phyloP scores from a whole-genome alignment of 495 filamentous ascomycete genomes.

The Penicillium desertorum region DNA sequence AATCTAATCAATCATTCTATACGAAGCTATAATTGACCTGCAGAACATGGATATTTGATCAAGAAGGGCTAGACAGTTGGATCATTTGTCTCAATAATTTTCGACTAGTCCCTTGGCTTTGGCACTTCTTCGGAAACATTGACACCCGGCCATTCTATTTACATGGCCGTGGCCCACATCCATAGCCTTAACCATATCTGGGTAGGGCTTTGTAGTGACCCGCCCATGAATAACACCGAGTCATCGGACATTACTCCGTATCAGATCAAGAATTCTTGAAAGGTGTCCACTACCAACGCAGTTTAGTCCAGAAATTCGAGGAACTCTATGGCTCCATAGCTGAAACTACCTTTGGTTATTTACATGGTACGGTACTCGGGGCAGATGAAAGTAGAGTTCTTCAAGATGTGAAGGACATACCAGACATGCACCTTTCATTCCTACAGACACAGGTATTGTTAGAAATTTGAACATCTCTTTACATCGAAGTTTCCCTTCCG shows the following conservation, averaged over 20 bases:
- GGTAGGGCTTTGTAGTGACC: no score
- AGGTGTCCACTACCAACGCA: neutral
- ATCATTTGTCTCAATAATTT: neutral
- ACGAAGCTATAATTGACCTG: neutral
- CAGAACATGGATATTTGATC: neutral
- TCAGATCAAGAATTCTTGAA: neutral
- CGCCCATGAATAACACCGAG: no score
- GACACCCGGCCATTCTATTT: neutral
- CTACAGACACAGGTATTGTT: no score
- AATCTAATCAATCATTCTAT: neutral
- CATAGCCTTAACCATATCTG: neutral
- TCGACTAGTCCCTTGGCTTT: neutral
- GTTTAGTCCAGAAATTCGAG: neutral
- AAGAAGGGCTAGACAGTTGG: neutral
- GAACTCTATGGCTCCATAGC: neutral
- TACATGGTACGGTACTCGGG: neutral
- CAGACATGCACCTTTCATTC: no score
- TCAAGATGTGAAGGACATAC: no score
- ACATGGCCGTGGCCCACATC: neutral
- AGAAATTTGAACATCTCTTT: constrained; percentile 5
- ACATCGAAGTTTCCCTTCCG: constrained; percentile 21
- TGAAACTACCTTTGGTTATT: neutral
- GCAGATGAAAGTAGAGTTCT: no score
- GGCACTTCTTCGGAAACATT: neutral
- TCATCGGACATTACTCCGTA: neutral